A percentile compares a stretch with the other conserved stretches of the same genome.
Conservation (phyloP, 1,139 yeast species). For the Pichia kudriavzevii region DNA sequence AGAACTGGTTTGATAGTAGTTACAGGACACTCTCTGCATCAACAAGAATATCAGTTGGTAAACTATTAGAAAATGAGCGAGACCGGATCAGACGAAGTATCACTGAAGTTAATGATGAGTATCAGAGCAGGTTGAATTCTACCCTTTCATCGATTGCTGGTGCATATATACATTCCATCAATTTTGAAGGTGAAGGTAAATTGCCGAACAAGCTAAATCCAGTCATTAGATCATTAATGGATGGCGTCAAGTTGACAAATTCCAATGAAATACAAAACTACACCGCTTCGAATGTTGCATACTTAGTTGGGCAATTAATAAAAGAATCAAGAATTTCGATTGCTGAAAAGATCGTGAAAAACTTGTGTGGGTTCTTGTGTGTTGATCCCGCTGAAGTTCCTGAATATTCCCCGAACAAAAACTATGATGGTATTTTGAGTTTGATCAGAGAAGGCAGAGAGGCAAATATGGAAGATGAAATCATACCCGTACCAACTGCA, state of each 20-base stretch:
- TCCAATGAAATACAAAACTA: conserved; percentile 58
- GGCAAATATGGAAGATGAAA: conserved; percentile 49
- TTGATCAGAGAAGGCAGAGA: conserved; percentile 76
- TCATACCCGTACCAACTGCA: neutral
- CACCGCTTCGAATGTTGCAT: conserved; percentile 63
- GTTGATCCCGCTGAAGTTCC: conserved; percentile 97
- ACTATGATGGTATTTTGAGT: conserved; percentile 57
- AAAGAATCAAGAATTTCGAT: conserved; percentile 57
- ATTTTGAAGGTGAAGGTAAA: conserved; percentile 30
- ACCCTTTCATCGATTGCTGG: conserved; percentile 74
- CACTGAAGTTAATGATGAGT: conserved; percentile 56
- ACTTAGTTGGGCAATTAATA: conserved; percentile 52
- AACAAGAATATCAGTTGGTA: conserved; percentile 62
- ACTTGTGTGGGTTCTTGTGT: conserved; percentile 86
- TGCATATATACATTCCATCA: conserved; percentile 47
- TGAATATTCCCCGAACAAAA: conserved; percentile 67
- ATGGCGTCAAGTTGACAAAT: conserved; percentile 75
- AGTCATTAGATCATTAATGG: conserved; percentile 86
- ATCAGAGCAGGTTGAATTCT: conserved; percentile 48
- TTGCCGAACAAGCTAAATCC: conserved; percentile 86
- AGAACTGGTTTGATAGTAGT: conserved; percentile 60
- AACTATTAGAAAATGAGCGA: conserved; percentile 73
- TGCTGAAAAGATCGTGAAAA: conserved; percentile 81
- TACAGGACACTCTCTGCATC: conserved; percentile 61
- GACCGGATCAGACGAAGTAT: conserved; percentile 60